Evolutionary conservation across 1,284 basidiomycete species (phyloP), one percentile per base, ranked within the genome.

Genomic region (Moesziomyces sp.): DNA sequence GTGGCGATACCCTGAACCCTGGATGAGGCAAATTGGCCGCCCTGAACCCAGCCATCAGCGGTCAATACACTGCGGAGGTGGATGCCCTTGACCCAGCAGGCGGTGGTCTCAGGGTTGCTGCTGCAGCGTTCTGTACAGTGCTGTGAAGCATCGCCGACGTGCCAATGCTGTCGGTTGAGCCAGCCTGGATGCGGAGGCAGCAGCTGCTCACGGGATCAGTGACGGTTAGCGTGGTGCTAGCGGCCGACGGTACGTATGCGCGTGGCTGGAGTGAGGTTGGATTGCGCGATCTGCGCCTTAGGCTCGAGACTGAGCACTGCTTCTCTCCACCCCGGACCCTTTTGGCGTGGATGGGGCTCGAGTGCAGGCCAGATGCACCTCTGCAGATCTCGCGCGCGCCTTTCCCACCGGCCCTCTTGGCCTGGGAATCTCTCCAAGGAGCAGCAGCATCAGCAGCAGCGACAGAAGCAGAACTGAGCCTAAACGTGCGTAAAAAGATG

Each of bases 251-350:
- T 40, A 34, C 30, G 30, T 34, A 28, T 6, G 9, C 30, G 30
- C 10, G 13, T 40, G 38, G 38, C 16, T 28, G 26, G 5, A 14
- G 38, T 40, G 16, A 40, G 38, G 14, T 6, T 40, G 14, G 38
- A 40, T 18, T 40, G 16, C 35, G 35, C 38, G 18, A 34, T 34
- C 30, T 46, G 14, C 30, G 23, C 18, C 38, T n/a, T 1, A 7
- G 6, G 6, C 26, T 7, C 26, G 21, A 28, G 26, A 28, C 6
- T 1, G 5, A 28, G 26, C 26, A 28, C 26, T 8, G 53, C 47
- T 50, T 58, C 42, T 58, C 55, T 58, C 55, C 48, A 58, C 56
- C 56, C 56, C 48, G 57, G 57, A 58, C 44, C 57, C 57, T 58
- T 58, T 58, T 52, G 11, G 14, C n/a, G 11, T 45, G 5, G 9